phyloP scores from a whole-genome alignment of 352 stramenopile species.

The Pythium pectinolyticum region DNA sequence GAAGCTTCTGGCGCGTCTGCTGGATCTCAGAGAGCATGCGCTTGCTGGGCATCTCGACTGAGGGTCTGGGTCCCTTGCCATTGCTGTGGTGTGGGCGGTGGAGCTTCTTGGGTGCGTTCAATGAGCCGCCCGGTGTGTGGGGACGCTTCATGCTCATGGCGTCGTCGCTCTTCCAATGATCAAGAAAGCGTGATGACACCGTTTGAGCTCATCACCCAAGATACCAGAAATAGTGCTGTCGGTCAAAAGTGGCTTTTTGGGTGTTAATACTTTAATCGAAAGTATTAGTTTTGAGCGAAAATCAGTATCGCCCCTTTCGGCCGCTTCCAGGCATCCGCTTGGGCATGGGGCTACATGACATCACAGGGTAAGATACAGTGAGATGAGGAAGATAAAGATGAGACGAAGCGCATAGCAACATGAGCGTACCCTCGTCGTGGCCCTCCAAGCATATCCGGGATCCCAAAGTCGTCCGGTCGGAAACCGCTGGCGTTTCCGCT shows the following conservation, averaged over 20 bases:
- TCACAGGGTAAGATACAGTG: background rate
- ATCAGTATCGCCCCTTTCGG: constrained; percentile 65
- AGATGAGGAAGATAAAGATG: background rate
- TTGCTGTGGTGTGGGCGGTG: background rate
- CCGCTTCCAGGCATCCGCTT: constrained; percentile 32
- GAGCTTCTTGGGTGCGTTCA: constrained; percentile 17
- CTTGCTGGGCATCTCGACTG: no score
- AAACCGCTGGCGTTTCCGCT: constrained; percentile 28
- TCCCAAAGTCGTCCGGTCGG: constrained; percentile 47
- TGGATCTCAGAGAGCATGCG: constrained; percentile 60
- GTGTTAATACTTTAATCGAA: constrained; percentile 18
- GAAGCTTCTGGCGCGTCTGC: constrained; percentile 59
- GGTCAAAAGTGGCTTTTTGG: constrained; percentile 24
- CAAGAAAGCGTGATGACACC: background rate
- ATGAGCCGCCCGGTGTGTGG: constrained; percentile 7
- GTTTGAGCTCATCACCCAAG: constrained; percentile 9
- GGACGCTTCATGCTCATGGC: constrained; percentile 21
- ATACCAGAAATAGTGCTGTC: no score
- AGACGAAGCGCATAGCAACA: background rate
- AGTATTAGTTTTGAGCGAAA: constrained; percentile 17
- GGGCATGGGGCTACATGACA: constrained; percentile 4
- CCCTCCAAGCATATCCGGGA: constrained; percentile 36
- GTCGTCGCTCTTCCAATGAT: background rate
- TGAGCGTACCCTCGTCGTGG: constrained; percentile 49
- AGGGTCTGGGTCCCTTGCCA: no score